Evolutionary conservation across 2,329 filamentous ascomycete genomes (phyloP).

Genomic region (Cladosporium sp.): DNA sequence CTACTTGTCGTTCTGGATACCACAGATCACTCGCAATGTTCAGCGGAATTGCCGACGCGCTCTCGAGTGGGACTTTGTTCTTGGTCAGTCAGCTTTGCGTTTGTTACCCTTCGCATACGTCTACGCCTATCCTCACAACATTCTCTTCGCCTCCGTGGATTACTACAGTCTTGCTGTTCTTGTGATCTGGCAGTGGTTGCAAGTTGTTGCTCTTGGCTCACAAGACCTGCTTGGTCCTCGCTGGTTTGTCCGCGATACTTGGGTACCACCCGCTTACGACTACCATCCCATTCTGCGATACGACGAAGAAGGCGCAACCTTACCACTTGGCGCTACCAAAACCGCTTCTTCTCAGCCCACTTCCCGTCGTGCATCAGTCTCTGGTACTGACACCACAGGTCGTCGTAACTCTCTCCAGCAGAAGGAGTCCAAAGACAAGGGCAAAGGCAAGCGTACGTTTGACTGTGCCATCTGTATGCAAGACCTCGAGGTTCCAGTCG

Average conservation of each 20-base stretch:
- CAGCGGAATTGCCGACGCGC: constrained; percentile 89
- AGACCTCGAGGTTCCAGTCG: constrained; percentile 81
- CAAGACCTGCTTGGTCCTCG: constrained; percentile 86
- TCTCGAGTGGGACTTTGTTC: constrained; percentile 85
- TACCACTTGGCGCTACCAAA: constrained; percentile 66
- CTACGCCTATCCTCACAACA: constrained; percentile 74
- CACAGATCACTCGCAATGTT: constrained; percentile 88
- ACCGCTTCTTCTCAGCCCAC: constrained; percentile 29
- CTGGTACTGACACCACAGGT: constrained; percentile 19
- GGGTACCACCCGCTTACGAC: constrained; percentile 76
- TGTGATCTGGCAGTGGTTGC: constrained; percentile 80
- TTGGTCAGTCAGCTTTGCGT: constrained; percentile 78
- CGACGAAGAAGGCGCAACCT: constrained; percentile 72
- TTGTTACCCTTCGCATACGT: constrained; percentile 83
- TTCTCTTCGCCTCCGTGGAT: constrained; percentile 75
- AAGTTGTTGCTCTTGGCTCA: constrained; percentile 73
- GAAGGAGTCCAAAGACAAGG: constrained; percentile 45
- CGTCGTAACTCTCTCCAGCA: constrained; percentile 14
- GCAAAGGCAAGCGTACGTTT: constrained; percentile 63
- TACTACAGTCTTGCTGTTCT: constrained; percentile 63
- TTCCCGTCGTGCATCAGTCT: constrained; percentile 32
- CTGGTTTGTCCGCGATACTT: constrained; percentile 74
- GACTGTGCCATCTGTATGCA: constrained; percentile 97
- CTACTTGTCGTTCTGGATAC: constrained; percentile 89
- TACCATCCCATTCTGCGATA: constrained; percentile 89